Percentiles rank a stretch among this genome's conserved stretches.
Evolutionary conservation across 176 grass and related monocot species (phyloP).

Genomic region (Oryza brachyantha): DNA sequence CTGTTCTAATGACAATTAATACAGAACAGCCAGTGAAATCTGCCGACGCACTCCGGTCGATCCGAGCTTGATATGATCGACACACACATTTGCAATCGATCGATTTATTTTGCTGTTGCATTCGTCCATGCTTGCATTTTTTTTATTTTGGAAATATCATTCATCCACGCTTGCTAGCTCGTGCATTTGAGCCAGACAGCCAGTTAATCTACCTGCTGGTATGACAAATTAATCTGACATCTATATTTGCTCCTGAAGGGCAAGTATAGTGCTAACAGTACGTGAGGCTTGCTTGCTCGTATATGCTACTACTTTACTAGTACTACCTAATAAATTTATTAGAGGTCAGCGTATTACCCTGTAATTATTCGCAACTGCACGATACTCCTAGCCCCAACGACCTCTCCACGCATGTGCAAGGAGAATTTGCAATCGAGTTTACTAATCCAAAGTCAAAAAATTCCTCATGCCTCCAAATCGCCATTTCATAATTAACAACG

Average conservation of each 20-base stretch:
- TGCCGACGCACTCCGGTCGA: not conserved
- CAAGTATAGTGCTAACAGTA: not conserved
- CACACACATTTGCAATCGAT: not conserved
- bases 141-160: no score
- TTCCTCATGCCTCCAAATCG: slow-evolving; percentile 21
- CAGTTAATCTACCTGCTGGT: slow-evolving; percentile 1
- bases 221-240: not conserved
- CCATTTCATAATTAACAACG: not conserved
- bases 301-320: not conserved
- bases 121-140: not conserved
- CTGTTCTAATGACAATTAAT: not conserved
- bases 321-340: not conserved
- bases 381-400: slow-evolving; percentile 25
- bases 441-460: slow-evolving; percentile 45
- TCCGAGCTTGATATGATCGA: not conserved
- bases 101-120: no score
- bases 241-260: not conserved
- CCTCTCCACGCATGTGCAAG: slow-evolving; percentile 33
- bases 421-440: slow-evolving; percentile 15
- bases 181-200: no score
- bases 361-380: slow-evolving; percentile 11
- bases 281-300: not conserved
- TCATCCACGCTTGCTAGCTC: not conserved
- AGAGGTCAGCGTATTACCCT: not conserved
- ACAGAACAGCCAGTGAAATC: not conserved